A percentile compares a stretch with the other conserved stretches of the same genome.
These are phyloP conservation scores for Dothidotthia symphoricarpi DNA, from an alignment of 2,329 filamentous ascomycete species.

Conservation along the genomic window DNA sequence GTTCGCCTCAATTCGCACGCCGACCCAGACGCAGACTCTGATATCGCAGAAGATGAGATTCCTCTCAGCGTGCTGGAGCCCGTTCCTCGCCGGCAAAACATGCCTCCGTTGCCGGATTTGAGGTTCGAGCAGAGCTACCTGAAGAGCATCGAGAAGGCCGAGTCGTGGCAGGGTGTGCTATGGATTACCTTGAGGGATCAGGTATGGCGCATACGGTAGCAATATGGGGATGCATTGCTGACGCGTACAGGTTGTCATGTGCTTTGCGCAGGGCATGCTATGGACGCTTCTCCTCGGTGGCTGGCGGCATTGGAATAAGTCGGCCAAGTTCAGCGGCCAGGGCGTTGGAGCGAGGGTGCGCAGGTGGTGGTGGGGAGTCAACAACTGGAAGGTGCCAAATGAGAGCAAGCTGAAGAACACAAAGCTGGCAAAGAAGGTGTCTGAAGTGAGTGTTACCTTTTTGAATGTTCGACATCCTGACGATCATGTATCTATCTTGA, in stretches of 20 bases:
- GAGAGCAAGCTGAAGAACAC: conserved; percentile 25
- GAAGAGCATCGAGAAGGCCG: conserved; percentile 76
- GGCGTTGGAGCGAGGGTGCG: conserved; percentile 73
- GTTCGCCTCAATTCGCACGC: conserved; percentile 47
- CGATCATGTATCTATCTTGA: not conserved
- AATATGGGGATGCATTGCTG: not conserved
- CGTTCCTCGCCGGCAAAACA: conserved; percentile 53
- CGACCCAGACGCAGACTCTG: conserved; percentile 47
- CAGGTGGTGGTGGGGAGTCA: conserved; percentile 93
- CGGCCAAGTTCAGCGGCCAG: conserved; percentile 71
- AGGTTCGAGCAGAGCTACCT: conserved; percentile 98
- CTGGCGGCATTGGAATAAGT: conserved; percentile 87
- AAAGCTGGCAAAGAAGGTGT: conserved; percentile 35
- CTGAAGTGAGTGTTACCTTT: conserved; percentile 39
- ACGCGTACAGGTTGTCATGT: conserved; percentile 68
- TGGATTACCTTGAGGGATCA: conserved; percentile 89
- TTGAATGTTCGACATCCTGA: conserved; percentile 26
- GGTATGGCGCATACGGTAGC: conserved; percentile 49
- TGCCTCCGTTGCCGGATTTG: conserved; percentile 77
- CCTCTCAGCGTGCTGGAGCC: conserved; percentile 64
- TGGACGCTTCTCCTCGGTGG: conserved; percentile 83
- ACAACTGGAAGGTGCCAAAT: conserved; percentile 67
- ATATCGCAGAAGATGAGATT: conserved; percentile 64
- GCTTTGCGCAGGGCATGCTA: conserved; percentile 80
- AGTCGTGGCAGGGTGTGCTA: conserved; percentile 74